These are phyloP conservation scores for Thalassiosira hispida DNA, from an alignment of 352 stramenopile species.

Conservation along the genomic window DNA sequence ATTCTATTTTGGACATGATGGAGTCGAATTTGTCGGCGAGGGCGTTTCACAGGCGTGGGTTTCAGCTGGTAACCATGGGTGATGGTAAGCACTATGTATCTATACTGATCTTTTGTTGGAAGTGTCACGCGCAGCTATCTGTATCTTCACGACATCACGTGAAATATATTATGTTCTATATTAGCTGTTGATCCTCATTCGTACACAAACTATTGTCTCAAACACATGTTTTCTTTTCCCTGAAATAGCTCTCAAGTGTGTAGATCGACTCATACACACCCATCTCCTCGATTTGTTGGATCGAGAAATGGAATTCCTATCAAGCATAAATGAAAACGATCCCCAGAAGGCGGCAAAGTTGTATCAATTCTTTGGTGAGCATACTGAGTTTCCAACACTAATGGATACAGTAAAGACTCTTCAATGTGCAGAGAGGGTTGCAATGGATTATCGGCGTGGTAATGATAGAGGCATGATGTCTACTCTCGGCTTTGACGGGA, in stretches of 20 bases:
- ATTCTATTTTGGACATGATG: slow-evolving; percentile 46
- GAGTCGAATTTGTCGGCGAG: slow-evolving; percentile 22
- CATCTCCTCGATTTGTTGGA: slow-evolving; percentile 50
- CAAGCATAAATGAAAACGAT: slow-evolving; percentile 26
- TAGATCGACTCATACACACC: slow-evolving; percentile 51
- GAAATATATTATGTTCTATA: too few relatives aligned
- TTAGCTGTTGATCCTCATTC: too few relatives aligned
- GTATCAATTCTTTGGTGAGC: slow-evolving; percentile 54
- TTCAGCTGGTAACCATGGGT: slow-evolving; percentile 34
- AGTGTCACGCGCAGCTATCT: background rate
- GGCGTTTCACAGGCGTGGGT: slow-evolving; percentile 15
- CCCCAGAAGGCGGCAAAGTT: slow-evolving; percentile 20
- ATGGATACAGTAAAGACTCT: slow-evolving; percentile 47
- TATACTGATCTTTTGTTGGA: background rate
- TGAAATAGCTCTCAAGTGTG: slow-evolving; percentile 53
- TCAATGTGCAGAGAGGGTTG: slow-evolving; percentile 22
- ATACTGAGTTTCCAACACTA: slow-evolving; percentile 46
- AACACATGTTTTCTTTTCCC: too few relatives aligned
- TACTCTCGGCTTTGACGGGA: background rate
- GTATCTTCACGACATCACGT: too few relatives aligned
- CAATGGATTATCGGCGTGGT: slow-evolving; percentile 28
- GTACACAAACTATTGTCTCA: too few relatives aligned
- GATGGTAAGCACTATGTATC: slow-evolving; percentile 37
- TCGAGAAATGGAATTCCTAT: slow-evolving; percentile 61
- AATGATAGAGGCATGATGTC: background rate